Base-by-base conservation (phyloP, 2,329 filamentous ascomycete species). In the Epichloe brachyelytri region DNA sequence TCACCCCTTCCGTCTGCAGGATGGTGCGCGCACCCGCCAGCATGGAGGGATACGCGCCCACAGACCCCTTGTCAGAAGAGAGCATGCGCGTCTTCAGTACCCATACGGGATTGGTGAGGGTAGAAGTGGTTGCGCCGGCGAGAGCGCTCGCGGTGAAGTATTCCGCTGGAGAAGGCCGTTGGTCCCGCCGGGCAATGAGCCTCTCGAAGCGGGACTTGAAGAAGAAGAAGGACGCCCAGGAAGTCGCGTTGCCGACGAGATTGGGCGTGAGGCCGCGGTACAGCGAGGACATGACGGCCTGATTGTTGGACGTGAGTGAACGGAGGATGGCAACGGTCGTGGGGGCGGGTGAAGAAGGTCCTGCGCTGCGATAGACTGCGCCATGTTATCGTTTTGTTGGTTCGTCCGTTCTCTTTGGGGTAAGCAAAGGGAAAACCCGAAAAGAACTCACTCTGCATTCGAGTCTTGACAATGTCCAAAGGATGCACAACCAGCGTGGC, bases 31-130 rank as follows among this genome's bases (percentile, higher is more conserved):
- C 78, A 30, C 93, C 93, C 46, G 82, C 76, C 57, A 75, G 70
- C 73, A 96, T 87, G 57, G 80, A 84, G 15, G 79, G 76, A 68
- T 98, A 98, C 1, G 91, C 93, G 14, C 88, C 88, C 2, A 76
- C 78, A 5, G 81, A 76, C 50, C 79, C 74, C 47, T 80, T 79
- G 57, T 93, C 87, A 4, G 87, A 90, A 33, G 89, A 88, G 22
- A 97, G 75, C 89, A 98, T 97, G 56, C 93, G 85, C 8, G 91
- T 97, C 73, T 97, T 97, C 65, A 98, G 82, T 3, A 98, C 93
- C 93, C 93, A 98, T 60, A 98, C 83, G 2, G 93, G 93, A 65
- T 97, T 97, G 33, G 93, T 97, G 57, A 91, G 75, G 33, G 87
- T 70, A 43, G 90, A 85, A 2, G 89, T 95, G 40, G 87, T 67